Evolutionary conservation across 2,329 filamentous ascomycete species (phyloP).

Genomic region (Gaeumannomyces tritici): DNA sequence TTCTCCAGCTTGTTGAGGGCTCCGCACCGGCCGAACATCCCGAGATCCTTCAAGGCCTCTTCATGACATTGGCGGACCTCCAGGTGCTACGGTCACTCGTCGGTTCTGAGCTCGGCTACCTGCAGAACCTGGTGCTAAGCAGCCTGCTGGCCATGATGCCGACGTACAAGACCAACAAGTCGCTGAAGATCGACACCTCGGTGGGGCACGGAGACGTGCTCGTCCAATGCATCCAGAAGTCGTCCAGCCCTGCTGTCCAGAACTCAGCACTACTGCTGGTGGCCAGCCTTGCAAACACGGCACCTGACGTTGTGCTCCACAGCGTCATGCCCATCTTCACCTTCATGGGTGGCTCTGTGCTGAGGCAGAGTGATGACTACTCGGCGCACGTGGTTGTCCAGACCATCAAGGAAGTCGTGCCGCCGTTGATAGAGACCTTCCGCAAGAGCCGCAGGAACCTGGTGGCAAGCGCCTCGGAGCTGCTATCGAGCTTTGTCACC

Average conservation of each 20-base stretch:
- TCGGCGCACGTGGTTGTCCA: conserved; percentile 93
- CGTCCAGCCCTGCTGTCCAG: conserved; percentile 85
- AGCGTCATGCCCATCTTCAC: conserved; percentile 99
- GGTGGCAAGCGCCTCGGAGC: conserved; percentile 73
- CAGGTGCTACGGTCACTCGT: conserved; percentile 75
- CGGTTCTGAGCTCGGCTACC: conserved; percentile 79
- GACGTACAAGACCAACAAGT: conserved; percentile 53
- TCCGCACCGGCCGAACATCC: conserved; percentile 68
- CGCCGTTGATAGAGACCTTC: conserved; percentile 78
- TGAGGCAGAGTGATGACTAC: conserved; percentile 92
- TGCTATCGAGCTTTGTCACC: conserved; percentile 91
- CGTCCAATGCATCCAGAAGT: conserved; percentile 88
- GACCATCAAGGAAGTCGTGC: conserved; percentile 89
- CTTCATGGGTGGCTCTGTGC: conserved; percentile 87
- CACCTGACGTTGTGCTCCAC: conserved; percentile 85
- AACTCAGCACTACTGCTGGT: conserved; percentile 84
- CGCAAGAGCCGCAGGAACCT: conserved; percentile 69
- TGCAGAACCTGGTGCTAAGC: conserved; percentile 75
- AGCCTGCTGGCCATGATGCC: conserved; percentile 79
- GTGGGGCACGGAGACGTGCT: conserved; percentile 82
- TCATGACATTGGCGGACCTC: conserved; percentile 76
- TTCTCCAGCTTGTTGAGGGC: conserved; percentile 78
- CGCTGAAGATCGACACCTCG: conserved; percentile 62
- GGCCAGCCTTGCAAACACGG: conserved; percentile 74
- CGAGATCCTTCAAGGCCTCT: conserved; percentile 68